A percentile compares a stretch with the other conserved stretches of the same genome.
phyloP scores from a whole-genome alignment of 2,329 filamentous ascomycete species.

The Colletotrichum orchidophilum region DNA sequence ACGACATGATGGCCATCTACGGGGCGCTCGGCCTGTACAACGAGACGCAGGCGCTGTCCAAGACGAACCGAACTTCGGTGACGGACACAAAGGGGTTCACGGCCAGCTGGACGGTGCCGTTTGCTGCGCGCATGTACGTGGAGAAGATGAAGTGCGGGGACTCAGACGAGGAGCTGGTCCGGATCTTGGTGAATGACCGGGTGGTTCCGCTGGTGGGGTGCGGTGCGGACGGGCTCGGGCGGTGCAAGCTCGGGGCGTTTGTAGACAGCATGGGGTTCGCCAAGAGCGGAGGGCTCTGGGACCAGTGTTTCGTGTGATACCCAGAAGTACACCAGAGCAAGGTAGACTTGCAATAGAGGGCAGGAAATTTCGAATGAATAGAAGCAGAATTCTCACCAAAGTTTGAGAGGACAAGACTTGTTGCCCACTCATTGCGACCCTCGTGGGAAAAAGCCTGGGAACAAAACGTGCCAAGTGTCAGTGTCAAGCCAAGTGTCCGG shows the following conservation, averaged over 20 bases:
- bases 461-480: neutral
- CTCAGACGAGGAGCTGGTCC: constrained; percentile 69
- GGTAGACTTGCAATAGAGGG: neutral
- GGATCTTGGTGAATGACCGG: constrained; percentile 85
- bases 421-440: neutral
- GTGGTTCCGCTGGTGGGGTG: constrained; percentile 79
- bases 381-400: neutral
- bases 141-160: constrained; percentile 81
- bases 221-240: constrained; percentile 72
- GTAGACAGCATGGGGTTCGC: constrained; percentile 81
- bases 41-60: constrained; percentile 62
- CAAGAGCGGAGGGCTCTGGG: constrained; percentile 77
- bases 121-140: constrained; percentile 82
- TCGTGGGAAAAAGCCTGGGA: neutral
- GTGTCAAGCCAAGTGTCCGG: constrained; percentile 25
- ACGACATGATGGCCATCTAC: constrained; percentile 81
- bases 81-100: constrained; percentile 73
- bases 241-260: constrained; percentile 76
- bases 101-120: constrained; percentile 83
- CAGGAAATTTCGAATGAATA: neutral
- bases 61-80: constrained; percentile 55
- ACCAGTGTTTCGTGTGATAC: constrained; percentile 62
- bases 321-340: neutral
- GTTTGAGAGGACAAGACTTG: neutral
- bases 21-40: constrained; percentile 84